These are phyloP conservation scores for Wallacemonas collosoma DNA, from an alignment of 208 protist genomes.

Conservation along the genomic window DNA sequence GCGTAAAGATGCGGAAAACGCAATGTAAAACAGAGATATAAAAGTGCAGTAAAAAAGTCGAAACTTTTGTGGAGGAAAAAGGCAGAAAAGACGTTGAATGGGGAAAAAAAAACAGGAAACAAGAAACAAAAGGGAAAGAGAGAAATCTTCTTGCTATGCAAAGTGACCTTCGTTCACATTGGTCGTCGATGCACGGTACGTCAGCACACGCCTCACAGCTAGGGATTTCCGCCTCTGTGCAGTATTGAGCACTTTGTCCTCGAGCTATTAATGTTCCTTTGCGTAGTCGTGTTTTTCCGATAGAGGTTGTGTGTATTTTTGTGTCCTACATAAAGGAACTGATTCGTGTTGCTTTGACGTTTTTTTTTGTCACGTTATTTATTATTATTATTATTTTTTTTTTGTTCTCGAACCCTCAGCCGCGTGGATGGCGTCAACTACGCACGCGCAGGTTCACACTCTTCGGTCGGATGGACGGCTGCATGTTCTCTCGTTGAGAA, in stretches of 20 bases:
- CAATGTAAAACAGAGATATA: not conserved
- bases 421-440: too few relatives aligned
- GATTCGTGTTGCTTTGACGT: not conserved
- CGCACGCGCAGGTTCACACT: too few relatives aligned
- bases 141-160: not conserved
- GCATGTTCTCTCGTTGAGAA: too few relatives aligned
- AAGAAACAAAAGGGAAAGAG: constrained; percentile 2
- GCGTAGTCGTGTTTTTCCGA: not conserved
- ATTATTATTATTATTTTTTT: not conserved
- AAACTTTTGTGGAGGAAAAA: constrained; percentile 7
- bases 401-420: too few relatives aligned
- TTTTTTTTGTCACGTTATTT: not conserved
- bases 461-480: too few relatives aligned
- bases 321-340: too few relatives aligned
- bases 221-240: too few relatives aligned
- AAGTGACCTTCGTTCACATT: not conserved
- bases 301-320: not conserved
- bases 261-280: not conserved
- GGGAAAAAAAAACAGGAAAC: constrained; percentile 1
- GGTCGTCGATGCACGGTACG: too few relatives aligned
- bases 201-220: too few relatives aligned
- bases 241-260: too few relatives aligned
- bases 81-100: not conserved
- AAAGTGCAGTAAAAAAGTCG: constrained; percentile 8
- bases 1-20: not conserved